phyloP scores from a whole-genome alignment of 2,329 filamentous ascomycete species.

The Trichoderma breve region DNA sequence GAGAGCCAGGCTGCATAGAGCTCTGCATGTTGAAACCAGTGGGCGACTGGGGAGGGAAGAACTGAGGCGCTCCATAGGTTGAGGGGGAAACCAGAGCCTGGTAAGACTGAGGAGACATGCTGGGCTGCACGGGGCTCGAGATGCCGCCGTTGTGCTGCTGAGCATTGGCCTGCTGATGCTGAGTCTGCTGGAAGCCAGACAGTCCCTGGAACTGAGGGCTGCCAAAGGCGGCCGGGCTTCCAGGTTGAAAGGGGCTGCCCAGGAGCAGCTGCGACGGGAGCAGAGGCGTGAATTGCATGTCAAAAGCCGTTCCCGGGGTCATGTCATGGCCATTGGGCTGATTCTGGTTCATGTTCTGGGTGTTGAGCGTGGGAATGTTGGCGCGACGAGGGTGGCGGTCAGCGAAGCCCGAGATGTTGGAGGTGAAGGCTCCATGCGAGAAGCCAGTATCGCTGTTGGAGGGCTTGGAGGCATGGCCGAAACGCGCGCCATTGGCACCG shows the following conservation, averaged over 20 bases:
- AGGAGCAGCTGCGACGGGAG: conserved; percentile 92
- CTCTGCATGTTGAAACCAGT: conserved; percentile 66
- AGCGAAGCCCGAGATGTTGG: conserved; percentile 79
- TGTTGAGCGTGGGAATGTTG: conserved; percentile 93
- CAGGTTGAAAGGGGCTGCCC: conserved; percentile 94
- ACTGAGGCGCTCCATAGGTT: conserved; percentile 75
- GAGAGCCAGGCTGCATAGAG: conserved; percentile 64
- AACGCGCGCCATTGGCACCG: conserved; percentile 58
- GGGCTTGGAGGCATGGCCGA: conserved; percentile 75
- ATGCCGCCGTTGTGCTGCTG: conserved; percentile 61
- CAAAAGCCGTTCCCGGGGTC: conserved; percentile 85
- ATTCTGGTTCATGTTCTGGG: conserved; percentile 60
- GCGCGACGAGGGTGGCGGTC: conserved; percentile 81
- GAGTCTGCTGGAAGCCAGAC: conserved; percentile 65
- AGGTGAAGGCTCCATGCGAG: conserved; percentile 87
- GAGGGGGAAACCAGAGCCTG: conserved; percentile 84
- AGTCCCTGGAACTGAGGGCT: conserved; percentile 90
- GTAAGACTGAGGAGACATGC: conserved; percentile 79
- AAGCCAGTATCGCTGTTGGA: conserved; percentile 84
- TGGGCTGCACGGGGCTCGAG: conserved; percentile 72
- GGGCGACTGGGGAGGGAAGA: conserved; percentile 86
- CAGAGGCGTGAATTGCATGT: conserved; percentile 98
- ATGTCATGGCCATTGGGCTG: conserved; percentile 62
- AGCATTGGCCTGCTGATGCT: conserved; percentile 52
- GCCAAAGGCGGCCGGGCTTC: conserved; percentile 83